phyloP scores from a whole-genome alignment of 2,329 filamentous ascomycete genomes.

The Ophioceras dolichostomum region DNA sequence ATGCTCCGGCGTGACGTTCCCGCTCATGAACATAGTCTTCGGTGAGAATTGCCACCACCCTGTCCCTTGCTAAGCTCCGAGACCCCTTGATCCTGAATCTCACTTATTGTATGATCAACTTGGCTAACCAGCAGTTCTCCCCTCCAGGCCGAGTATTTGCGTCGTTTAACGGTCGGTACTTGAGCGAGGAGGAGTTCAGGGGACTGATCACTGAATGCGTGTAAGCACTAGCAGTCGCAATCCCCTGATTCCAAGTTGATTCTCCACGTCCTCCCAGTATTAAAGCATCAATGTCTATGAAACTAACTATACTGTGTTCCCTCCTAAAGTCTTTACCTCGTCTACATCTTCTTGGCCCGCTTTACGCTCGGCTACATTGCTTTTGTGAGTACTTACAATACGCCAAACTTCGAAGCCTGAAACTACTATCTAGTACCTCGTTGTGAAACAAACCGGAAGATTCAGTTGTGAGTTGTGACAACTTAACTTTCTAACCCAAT shows the following conservation, averaged over 20 bases:
- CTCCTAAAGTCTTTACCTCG: constrained; percentile 47
- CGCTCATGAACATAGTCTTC: constrained; percentile 48
- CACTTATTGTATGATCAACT: constrained; percentile 9
- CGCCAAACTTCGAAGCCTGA: too few relatives aligned
- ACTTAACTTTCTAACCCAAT: constrained; percentile 4
- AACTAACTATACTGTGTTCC: too few relatives aligned
- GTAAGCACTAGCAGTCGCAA: too few relatives aligned
- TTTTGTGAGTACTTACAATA: constrained; percentile 16
- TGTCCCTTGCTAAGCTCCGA: neutral
- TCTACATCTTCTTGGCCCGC: constrained; percentile 57
- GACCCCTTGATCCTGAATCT: constrained; percentile 18
- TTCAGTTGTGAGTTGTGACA: too few relatives aligned
- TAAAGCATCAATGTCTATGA: too few relatives aligned
- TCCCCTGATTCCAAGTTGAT: too few relatives aligned
- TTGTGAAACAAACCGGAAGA: too few relatives aligned
- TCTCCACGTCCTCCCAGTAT: too few relatives aligned
- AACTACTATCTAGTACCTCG: too few relatives aligned
- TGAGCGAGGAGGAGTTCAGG: constrained; percentile 13
- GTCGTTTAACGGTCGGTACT: constrained; percentile 18
- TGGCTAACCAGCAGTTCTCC: constrained; percentile 2
- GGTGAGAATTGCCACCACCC: constrained; percentile 28
- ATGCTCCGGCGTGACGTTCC: constrained; percentile 41
- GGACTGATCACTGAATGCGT: constrained; percentile 15
- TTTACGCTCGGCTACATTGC: constrained; percentile 44
- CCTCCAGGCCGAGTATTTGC: constrained; percentile 15